These are phyloP conservation scores for Boletus rubroflammeus DNA, from an alignment of 768 basidiomycete species.

Conservation along the genomic window DNA sequence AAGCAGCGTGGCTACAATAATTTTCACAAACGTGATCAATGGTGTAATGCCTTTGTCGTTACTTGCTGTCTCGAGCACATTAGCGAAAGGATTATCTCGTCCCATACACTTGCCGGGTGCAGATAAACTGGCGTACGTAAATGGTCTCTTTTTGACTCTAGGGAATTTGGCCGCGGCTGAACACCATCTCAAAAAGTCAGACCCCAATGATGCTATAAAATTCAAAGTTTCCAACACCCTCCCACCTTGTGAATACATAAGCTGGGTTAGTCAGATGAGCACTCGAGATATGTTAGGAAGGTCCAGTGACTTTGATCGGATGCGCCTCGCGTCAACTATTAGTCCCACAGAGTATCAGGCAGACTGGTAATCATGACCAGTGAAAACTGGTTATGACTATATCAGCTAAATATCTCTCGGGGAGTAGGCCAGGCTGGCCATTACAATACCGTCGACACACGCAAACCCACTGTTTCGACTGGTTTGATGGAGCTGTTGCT, in stretches of 20 bases:
- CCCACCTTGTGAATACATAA: too few species aligned
- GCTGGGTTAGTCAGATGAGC: neutral
- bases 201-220: neutral
- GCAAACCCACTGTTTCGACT: too few species aligned
- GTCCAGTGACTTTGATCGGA: neutral
- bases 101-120: neutral
- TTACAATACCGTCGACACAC: too few species aligned
- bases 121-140: neutral
- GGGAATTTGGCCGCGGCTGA: too few species aligned
- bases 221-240: neutral
- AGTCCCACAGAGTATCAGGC: neutral
- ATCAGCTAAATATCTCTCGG: too few species aligned
- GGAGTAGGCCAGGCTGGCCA: too few species aligned
- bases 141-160: neutral
- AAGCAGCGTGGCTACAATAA: neutral
- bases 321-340: neutral
- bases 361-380: too few species aligned
- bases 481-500: too few species aligned
- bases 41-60: neutral
- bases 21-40: neutral
- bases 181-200: too few species aligned
- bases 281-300: neutral
- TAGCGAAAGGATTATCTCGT: neutral
- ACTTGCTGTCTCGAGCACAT: neutral
- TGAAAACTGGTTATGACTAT: too few species aligned